A percentile compares a stretch with the other conserved stretches of the same genome.
These are phyloP conservation scores for Trichocladium antarcticum DNA, from an alignment of 495 filamentous ascomycete genomes.

Conservation along the genomic window DNA sequence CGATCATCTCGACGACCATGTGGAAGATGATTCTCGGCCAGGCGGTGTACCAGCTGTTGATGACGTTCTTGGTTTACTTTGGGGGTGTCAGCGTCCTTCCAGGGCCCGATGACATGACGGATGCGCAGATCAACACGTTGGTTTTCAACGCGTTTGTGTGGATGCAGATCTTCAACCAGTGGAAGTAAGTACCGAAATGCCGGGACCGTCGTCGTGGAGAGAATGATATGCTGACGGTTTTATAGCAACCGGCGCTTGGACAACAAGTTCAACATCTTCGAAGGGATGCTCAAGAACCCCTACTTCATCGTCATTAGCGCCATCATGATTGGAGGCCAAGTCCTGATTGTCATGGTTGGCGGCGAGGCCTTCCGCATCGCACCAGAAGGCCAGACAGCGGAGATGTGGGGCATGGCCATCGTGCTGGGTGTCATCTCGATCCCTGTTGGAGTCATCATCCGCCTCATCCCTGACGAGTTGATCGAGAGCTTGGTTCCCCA, in stretches of 20 bases:
- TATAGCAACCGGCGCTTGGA: conserved; percentile 69
- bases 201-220: not conserved
- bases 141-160: conserved; percentile 94
- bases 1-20: conserved; percentile 75
- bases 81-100: conserved; percentile 52
- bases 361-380: conserved; percentile 62
- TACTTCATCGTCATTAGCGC: conserved; percentile 76
- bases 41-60: conserved; percentile 65
- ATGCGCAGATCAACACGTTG: conserved; percentile 52
- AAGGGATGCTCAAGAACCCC: conserved; percentile 63
- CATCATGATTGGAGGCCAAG: conserved; percentile 67
- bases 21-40: conserved; percentile 95
- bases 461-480: conserved; percentile 45
- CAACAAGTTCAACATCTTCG: conserved; percentile 83
- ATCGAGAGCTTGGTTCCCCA: conserved; percentile 57
- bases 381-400: conserved; percentile 41
- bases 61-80: conserved; percentile 73
- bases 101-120: conserved; percentile 25
- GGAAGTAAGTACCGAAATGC: conserved; percentile 52
- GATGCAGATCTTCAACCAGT: conserved; percentile 96
- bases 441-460: conserved; percentile 60
- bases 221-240: conserved; percentile 12
- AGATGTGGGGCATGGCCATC: conserved; percentile 69
- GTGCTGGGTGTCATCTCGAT: conserved; percentile 61
- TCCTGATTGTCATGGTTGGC: conserved; percentile 73